phyloP scores from a whole-genome alignment of 2,329 filamentous ascomycete genomes.

The Ophiostoma tasmaniense region DNA sequence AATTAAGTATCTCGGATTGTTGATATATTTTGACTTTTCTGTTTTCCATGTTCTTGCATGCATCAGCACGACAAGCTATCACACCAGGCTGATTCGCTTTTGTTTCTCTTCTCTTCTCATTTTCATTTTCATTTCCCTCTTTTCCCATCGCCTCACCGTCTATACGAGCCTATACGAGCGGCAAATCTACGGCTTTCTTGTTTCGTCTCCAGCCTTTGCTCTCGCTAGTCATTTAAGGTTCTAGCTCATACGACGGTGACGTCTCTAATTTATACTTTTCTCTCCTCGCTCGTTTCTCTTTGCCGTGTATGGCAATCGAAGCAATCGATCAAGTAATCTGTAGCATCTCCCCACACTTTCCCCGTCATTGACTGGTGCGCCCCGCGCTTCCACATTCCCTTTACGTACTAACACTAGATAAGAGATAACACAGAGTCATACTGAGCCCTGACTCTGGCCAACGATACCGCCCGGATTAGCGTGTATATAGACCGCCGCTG shows the following conservation, averaged over 20 bases:
- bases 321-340: not conserved
- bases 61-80: not conserved
- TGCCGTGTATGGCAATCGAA: not conserved
- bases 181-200: not conserved
- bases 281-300: not conserved
- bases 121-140: not conserved
- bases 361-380: not conserved
- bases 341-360: not conserved
- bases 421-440: not conserved
- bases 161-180: not conserved
- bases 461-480: not conserved
- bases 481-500: not conserved
- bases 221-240: not conserved
- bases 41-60: too few relatives aligned
- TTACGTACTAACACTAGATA: constrained; percentile 5
- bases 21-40: too few relatives aligned
- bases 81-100: too few relatives aligned
- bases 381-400: constrained; percentile 3
- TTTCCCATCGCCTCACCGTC: too few relatives aligned
- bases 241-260: not conserved
- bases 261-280: not conserved
- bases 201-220: not conserved
- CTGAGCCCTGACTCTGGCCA: not conserved
- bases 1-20: too few relatives aligned
- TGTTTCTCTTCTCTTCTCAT: too few relatives aligned